Conservation (phyloP, 2,329 filamentous ascomycete species). For the Capronia americana region DNA sequence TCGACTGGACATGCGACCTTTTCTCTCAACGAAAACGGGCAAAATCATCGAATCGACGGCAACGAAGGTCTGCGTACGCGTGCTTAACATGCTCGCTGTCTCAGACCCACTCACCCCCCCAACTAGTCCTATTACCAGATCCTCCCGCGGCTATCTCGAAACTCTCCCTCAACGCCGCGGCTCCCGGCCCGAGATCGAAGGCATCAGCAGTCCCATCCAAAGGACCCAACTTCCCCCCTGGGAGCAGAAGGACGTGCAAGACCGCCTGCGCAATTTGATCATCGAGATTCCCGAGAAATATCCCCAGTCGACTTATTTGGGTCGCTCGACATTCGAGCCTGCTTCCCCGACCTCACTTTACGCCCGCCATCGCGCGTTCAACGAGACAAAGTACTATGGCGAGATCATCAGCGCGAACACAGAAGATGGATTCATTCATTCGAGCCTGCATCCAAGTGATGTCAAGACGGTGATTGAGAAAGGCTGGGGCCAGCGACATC, state of each 20-base stretch:
- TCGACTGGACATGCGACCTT: constrained; percentile 24
- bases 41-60: constrained; percentile 6
- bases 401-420: constrained; percentile 30
- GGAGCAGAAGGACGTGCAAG: constrained; percentile 25
- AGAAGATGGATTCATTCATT: constrained; percentile 26
- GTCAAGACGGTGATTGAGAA: constrained; percentile 72
- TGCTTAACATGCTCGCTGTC: constrained; percentile 25
- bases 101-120: constrained; percentile 28
- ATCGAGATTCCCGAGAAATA: constrained; percentile 18
- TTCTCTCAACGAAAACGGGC: constrained; percentile 27
- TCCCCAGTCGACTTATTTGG: constrained; percentile 30
- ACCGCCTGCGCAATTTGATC: constrained; percentile 29
- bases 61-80: constrained; percentile 15
- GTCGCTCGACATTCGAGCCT: constrained; percentile 34
- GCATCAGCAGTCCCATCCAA: constrained; percentile 24
- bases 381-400: constrained; percentile 34
- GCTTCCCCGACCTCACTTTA: constrained; percentile 27
- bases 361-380: constrained; percentile 32
- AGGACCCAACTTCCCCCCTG: constrained; percentile 24
- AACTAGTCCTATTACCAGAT: neutral
- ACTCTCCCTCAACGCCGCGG: constrained; percentile 27
- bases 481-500: constrained; percentile 78
- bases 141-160: constrained; percentile 32
- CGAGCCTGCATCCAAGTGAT: constrained; percentile 73
- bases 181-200: constrained; percentile 26